Conservation (phyloP, 1,284 basidiomycete genomes). For the Salmacisia buchloeana region DNA sequence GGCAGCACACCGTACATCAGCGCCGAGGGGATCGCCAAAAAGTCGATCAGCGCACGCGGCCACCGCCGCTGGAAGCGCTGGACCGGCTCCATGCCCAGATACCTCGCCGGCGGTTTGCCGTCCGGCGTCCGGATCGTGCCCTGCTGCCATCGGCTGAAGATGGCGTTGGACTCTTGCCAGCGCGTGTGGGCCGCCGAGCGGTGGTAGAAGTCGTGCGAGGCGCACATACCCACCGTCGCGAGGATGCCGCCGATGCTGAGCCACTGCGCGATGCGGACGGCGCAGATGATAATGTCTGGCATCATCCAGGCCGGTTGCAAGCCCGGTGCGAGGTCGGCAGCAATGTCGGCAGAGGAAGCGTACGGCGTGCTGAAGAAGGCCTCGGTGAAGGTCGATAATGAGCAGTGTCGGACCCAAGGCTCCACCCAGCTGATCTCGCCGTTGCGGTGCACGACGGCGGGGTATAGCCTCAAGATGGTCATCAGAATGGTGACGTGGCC, state of each 20-base stretch:
- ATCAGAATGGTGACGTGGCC: constrained; percentile 13
- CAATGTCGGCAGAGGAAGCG: constrained; percentile 11
- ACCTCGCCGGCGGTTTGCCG: constrained; percentile 21
- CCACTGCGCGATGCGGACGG: constrained; percentile 22
- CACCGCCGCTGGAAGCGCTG: constrained; percentile 10
- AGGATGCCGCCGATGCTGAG: constrained; percentile 26
- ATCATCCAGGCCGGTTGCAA: constrained; percentile 23
- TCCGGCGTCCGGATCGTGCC: constrained; percentile 9
- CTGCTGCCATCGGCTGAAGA: constrained; percentile 8
- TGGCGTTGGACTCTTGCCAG: constrained; percentile 25
- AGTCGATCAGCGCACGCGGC: constrained; percentile 20
- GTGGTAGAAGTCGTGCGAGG: constrained; percentile 45
- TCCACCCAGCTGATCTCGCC: constrained; percentile 12
- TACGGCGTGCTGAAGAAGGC: constrained; percentile 16
- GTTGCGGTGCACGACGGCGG: constrained; percentile 14
- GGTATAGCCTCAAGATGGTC: constrained; percentile 13
- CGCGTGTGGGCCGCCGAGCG: constrained; percentile 29
- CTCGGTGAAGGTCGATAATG: constrained; percentile 5
- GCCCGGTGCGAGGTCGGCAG: constrained; percentile 14
- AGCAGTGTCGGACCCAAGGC: constrained; percentile 1
- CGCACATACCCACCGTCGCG: constrained; percentile 32
- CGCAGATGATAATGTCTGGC: constrained; percentile 32
- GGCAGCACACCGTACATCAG: constrained; percentile 44
- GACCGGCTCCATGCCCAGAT: constrained; percentile 25
- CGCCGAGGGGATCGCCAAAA: constrained; percentile 39